Evolutionary conservation across 805 yeast genomes (phyloP).

Genomic region (Candida gorgasii): DNA sequence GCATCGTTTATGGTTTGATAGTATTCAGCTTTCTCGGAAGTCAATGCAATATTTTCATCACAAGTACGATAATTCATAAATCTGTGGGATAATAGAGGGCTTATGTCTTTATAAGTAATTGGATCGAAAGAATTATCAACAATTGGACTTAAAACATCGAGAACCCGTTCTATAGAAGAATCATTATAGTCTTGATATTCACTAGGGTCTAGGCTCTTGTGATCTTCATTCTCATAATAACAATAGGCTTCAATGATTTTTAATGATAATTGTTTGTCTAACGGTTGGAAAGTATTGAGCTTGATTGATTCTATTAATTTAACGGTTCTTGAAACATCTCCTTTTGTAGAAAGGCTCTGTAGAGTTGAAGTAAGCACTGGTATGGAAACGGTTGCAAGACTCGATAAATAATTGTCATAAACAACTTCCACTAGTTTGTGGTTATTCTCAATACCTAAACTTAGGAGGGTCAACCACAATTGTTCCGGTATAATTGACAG

Average conservation of each 20-base stretch:
- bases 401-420: constrained; percentile 29
- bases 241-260: constrained; percentile 39
- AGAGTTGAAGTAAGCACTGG: no score
- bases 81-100: constrained; percentile 29
- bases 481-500: constrained; percentile 5
- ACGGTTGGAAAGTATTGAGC: constrained; percentile 26
- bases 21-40: constrained; percentile 15
- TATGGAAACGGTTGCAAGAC: no score
- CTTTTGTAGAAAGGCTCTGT: constrained; percentile 32
- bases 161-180: constrained; percentile 26
- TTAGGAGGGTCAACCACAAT: constrained; percentile 26
- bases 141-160: constrained; percentile 34
- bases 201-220: neutral
- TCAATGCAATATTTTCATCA: constrained; percentile 26
- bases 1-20: constrained; percentile 15
- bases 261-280: constrained; percentile 33
- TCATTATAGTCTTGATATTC: constrained; percentile 19
- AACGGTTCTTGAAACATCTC: constrained; percentile 38
- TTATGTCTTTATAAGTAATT: constrained; percentile 29
- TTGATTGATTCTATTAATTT: constrained; percentile 30
- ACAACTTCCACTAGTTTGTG: constrained; percentile 27
- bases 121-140: constrained; percentile 15
- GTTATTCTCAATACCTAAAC: constrained; percentile 23
- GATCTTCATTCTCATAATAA: constrained; percentile 15
- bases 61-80: constrained; percentile 25